Evolutionary conservation across 2,329 filamentous ascomycete species (phyloP).

Genomic region (Hypoxylon sp.): DNA sequence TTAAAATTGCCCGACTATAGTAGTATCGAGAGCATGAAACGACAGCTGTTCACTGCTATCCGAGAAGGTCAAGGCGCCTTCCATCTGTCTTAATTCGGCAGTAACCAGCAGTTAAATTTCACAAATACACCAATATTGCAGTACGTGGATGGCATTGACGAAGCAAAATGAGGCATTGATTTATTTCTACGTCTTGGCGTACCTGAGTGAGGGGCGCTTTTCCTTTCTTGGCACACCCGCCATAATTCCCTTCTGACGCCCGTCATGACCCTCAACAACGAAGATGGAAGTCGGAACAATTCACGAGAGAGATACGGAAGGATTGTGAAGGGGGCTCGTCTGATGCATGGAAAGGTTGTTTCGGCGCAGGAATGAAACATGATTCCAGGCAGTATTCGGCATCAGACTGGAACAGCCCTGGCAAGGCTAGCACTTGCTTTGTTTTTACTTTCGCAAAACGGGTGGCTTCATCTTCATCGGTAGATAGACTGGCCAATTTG

Average conservation of each 20-base stretch:
- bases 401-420: constrained; percentile 48
- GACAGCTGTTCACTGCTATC: constrained; percentile 87
- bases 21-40: constrained; percentile 79
- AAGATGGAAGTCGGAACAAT: constrained; percentile 38
- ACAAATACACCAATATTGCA: constrained; percentile 37
- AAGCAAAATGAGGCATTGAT: constrained; percentile 38
- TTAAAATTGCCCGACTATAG: constrained; percentile 97
- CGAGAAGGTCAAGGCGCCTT: constrained; percentile 98
- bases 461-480: constrained; percentile 45
- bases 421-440: constrained; percentile 44
- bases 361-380: constrained; percentile 47
- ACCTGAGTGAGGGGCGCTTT: constrained; percentile 30
- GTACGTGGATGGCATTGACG: constrained; percentile 39
- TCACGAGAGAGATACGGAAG: constrained; percentile 39
- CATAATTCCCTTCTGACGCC: constrained; percentile 39
- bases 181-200: constrained; percentile 38
- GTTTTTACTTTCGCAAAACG: constrained; percentile 40
- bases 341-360: constrained; percentile 50
- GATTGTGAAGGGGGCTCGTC: constrained; percentile 35
- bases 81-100: constrained; percentile 80
- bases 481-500: constrained; percentile 55
- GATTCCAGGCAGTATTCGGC: constrained; percentile 46
- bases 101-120: constrained; percentile 23
- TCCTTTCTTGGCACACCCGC: constrained; percentile 37
- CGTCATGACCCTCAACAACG: constrained; percentile 40